phyloP scores from a whole-genome alignment of 2,329 filamentous ascomycete genomes.

The Zymoseptoria tritici region DNA sequence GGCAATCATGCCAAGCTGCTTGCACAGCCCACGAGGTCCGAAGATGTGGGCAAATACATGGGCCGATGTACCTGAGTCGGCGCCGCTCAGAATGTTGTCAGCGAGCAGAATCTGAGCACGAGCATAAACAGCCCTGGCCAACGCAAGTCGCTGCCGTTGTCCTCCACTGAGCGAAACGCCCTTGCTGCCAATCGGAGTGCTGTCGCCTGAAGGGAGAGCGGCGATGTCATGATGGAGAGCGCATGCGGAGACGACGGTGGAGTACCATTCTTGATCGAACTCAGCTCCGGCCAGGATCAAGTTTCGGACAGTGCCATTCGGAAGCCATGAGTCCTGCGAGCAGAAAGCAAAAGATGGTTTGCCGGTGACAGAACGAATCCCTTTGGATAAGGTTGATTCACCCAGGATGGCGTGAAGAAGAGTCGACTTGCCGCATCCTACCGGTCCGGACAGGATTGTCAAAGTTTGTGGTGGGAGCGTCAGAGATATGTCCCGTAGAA shows the following conservation, averaged over 20 bases:
- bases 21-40: slow-evolving; percentile 36
- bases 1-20: slow-evolving; percentile 33
- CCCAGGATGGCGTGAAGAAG: slow-evolving; percentile 10
- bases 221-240: slow-evolving; percentile 68
- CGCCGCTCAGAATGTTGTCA: slow-evolving; percentile 72
- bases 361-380: not conserved
- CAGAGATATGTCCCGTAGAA: slow-evolving; percentile 6
- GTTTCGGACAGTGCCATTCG: slow-evolving; percentile 12
- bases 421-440: slow-evolving; percentile 10
- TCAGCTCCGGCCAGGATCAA: slow-evolving; percentile 27
- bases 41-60: slow-evolving; percentile 39
- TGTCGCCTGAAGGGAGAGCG: slow-evolving; percentile 68
- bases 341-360: slow-evolving; percentile 6
- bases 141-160: slow-evolving; percentile 73
- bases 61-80: slow-evolving; percentile 53
- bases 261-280: slow-evolving; percentile 60
- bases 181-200: slow-evolving; percentile 75
- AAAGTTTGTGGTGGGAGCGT: not conserved
- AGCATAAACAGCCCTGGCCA: slow-evolving; percentile 74
- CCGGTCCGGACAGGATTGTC: slow-evolving; percentile 8
- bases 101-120: slow-evolving; percentile 67
- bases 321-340: slow-evolving; percentile 15
- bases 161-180: slow-evolving; percentile 79
- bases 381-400: not conserved
- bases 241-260: slow-evolving; percentile 62